Conservation (phyloP, 73 alveolate species). For the Urostyla sp. region DNA sequence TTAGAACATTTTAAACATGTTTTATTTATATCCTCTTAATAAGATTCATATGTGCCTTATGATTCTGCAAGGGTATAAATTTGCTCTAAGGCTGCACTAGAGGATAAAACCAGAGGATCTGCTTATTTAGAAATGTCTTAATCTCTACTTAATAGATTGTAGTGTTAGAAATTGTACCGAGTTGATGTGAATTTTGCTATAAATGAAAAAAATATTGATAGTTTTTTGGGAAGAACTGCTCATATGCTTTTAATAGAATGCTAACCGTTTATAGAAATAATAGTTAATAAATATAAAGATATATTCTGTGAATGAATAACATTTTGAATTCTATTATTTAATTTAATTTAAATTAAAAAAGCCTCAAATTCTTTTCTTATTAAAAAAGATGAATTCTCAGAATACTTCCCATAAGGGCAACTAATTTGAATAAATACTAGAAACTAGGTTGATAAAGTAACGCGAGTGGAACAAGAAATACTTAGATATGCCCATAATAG, state of each 20-base stretch:
- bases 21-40: constrained; percentile 74
- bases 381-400: background rate
- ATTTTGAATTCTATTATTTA: background rate
- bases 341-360: background rate
- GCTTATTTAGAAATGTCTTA: constrained; percentile 93
- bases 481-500: constrained; percentile 34
- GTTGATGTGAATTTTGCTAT: constrained; percentile 95
- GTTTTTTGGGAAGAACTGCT: constrained; percentile 98
- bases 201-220: constrained; percentile 93
- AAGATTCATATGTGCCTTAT: constrained; percentile 89
- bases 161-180: constrained; percentile 80
- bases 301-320: constrained; percentile 78
- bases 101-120: constrained; percentile 80
- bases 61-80: constrained; percentile 89
- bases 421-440: background rate
- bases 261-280: constrained; percentile 90
- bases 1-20: constrained; percentile 86
- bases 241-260: constrained; percentile 96
- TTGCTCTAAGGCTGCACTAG: constrained; percentile 83
- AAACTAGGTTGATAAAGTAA: background rate
- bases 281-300: constrained; percentile 89
- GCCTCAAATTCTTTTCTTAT: background rate
- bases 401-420: background rate
- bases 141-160: constrained; percentile 79
- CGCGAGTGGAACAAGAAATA: background rate